These are phyloP conservation scores for Metschnikowia anglica DNA, from an alignment of 805 yeast genomes.

Conservation along the genomic window DNA sequence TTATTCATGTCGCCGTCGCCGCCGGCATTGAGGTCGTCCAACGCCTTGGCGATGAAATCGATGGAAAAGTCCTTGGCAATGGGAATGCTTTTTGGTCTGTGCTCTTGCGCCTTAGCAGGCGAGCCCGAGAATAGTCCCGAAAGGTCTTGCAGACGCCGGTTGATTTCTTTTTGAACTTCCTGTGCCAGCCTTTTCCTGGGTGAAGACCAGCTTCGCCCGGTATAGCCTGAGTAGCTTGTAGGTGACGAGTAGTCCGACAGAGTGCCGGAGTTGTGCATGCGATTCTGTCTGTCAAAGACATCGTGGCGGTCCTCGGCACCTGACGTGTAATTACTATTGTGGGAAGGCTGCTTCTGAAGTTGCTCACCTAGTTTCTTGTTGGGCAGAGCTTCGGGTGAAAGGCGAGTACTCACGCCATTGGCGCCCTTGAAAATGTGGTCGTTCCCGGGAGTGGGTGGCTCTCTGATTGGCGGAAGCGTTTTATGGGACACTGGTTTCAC, in stretches of 20 bases:
- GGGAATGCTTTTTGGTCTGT: slow-evolving; percentile 27
- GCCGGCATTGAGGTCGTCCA: slow-evolving; percentile 45
- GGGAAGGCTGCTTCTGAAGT: slow-evolving; percentile 20
- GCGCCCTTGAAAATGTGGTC: too few species aligned
- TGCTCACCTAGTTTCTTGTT: neutral
- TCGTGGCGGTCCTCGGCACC: slow-evolving; percentile 18
- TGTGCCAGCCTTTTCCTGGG: slow-evolving; percentile 37
- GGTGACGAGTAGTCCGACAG: slow-evolving; percentile 40
- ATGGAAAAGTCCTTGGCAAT: slow-evolving; percentile 44
- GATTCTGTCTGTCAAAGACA: slow-evolving; percentile 15
- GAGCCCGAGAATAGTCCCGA: slow-evolving; percentile 23
- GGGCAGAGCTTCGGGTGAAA: neutral
- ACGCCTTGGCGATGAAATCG: slow-evolving; percentile 46
- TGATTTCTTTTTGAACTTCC: slow-evolving; percentile 40
- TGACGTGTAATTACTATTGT: slow-evolving; percentile 15
- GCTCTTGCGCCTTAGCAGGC: slow-evolving; percentile 20
- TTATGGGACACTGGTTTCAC: slow-evolving; percentile 10
- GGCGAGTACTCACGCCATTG: neutral
- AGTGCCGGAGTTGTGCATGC: slow-evolving; percentile 13
- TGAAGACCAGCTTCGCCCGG: slow-evolving; percentile 44
- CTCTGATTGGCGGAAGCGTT: slow-evolving; percentile 14
- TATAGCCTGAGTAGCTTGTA: slow-evolving; percentile 30
- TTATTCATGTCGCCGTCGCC: slow-evolving; percentile 45
- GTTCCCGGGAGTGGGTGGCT: too few species aligned
- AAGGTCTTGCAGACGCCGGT: slow-evolving; percentile 26